These are phyloP conservation scores for Rhizoclosmatium globosum DNA, from an alignment of 192 early-diverging fungal genomes.

Conservation along the genomic window DNA sequence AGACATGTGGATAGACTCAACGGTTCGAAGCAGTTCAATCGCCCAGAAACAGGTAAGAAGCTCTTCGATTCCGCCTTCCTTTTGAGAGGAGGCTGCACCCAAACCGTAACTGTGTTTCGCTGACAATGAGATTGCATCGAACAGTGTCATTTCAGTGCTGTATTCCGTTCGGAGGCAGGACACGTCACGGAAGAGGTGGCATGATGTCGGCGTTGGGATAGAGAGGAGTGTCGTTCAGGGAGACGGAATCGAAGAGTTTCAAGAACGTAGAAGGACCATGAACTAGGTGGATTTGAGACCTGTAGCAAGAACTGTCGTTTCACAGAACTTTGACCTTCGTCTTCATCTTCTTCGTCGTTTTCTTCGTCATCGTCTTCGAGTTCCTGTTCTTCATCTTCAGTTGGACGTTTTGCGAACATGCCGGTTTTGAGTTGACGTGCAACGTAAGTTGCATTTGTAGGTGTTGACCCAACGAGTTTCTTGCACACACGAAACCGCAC, in stretches of 20 bases:
- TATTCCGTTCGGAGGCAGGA: conserved; percentile 38
- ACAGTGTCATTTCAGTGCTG: conserved; percentile 37
- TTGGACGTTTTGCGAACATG: conserved; percentile 2
- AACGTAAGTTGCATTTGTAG: background rate
- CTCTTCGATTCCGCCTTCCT: conserved; percentile 53
- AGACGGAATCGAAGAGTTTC: conserved; percentile 36
- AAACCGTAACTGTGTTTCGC: conserved; percentile 41
- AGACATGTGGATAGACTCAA: conserved; percentile 54
- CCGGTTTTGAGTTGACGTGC: conserved; percentile 43
- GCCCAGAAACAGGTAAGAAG: conserved; percentile 58
- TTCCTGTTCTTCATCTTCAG: conserved; percentile 18
- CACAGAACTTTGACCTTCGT: conserved; percentile 22
- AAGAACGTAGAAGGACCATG: conserved; percentile 55
- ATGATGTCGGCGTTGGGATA: conserved; percentile 38
- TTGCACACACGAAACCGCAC: conserved; percentile 14
- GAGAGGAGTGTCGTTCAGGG: conserved; percentile 19
- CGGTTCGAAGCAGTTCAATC: conserved; percentile 50
- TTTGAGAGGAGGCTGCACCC: background rate
- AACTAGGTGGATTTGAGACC: conserved; percentile 26
- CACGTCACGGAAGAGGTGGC: conserved; percentile 53
- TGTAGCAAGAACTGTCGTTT: conserved; percentile 33
- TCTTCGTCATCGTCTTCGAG: conserved; percentile 21
- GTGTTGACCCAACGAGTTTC: background rate
- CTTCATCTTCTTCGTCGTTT: conserved; percentile 32
- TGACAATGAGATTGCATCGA: conserved; percentile 47